Evolutionary conservation across 768 basidiomycete genomes (phyloP).

Genomic region (Wakefieldia striispora): DNA sequence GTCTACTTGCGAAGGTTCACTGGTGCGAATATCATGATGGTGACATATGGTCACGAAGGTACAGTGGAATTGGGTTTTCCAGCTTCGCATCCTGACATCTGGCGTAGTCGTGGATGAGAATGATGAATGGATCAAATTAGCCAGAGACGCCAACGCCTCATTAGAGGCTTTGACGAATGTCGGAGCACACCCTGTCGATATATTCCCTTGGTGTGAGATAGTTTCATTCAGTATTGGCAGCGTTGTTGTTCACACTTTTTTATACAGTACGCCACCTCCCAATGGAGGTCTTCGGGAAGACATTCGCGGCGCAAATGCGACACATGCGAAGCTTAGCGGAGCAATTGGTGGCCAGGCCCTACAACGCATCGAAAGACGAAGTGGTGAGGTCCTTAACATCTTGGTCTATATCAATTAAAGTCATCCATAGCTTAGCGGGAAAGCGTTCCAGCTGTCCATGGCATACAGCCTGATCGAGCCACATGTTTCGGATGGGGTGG

Average conservation of each 20-base stretch:
- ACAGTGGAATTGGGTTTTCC: not conserved
- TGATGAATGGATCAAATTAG: constrained; percentile 4
- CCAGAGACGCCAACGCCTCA: constrained; percentile 3
- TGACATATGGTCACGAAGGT: constrained; percentile 7
- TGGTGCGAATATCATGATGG: constrained; percentile 5
- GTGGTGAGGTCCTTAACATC: not conserved
- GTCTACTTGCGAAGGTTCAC: not conserved
- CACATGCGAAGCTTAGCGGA: constrained; percentile 2
- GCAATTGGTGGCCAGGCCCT: not conserved
- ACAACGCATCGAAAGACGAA: constrained; percentile 1
- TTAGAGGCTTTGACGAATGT: constrained; percentile 2
- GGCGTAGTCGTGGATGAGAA: not conserved
- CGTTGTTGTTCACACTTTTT: not conserved
- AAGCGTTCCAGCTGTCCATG: not conserved
- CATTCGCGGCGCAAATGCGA: constrained; percentile 3
- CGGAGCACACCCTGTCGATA: constrained; percentile 7
- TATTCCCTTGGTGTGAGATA: constrained; percentile 5
- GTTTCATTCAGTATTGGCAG: not conserved
- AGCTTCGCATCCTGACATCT: not conserved
- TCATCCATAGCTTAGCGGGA: constrained; percentile 2
- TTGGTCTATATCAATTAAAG: not conserved
- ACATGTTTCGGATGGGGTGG: not conserved
- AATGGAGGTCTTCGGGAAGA: constrained; percentile 1
- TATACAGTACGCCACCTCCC: constrained; percentile 3
- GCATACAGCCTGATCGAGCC: constrained; percentile 1